phyloP scores from a whole-genome alignment of 1,284 basidiomycete genomes.

The Apiotrichum mycotoxinovorans region DNA sequence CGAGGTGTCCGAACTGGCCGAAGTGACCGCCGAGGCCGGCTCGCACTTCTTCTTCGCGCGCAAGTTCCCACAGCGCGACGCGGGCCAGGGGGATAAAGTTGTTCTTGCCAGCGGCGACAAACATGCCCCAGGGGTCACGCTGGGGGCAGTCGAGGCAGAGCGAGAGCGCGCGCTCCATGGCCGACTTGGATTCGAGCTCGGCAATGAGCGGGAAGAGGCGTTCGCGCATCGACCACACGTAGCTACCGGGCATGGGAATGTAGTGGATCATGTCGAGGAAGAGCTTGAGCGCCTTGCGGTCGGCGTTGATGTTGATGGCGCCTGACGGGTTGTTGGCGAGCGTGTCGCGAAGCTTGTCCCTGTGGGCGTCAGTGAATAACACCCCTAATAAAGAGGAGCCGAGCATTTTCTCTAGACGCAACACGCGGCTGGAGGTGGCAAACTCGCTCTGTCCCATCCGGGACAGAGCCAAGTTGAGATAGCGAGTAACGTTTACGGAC shows the following conservation, averaged over 20 bases:
- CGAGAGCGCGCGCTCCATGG: slow-evolving; percentile 16
- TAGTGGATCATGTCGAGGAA: slow-evolving; percentile 20
- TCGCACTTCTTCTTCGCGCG: not conserved
- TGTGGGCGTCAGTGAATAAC: not conserved
- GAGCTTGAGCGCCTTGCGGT: slow-evolving; percentile 17
- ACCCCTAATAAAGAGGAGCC: too few species aligned
- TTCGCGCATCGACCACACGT: slow-evolving; percentile 11
- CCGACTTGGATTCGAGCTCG: slow-evolving; percentile 4
- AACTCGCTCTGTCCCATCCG: too few species aligned
- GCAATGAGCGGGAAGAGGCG: slow-evolving; percentile 21
- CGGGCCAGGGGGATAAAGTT: slow-evolving; percentile 8
- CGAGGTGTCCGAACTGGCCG: not conserved
- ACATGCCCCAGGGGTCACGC: slow-evolving; percentile 15
- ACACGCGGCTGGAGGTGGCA: too few species aligned
- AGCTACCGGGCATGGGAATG: slow-evolving; percentile 12
- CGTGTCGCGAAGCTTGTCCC: slow-evolving; percentile 3
- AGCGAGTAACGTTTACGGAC: too few species aligned
- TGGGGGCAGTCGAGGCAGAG: slow-evolving; percentile 5
- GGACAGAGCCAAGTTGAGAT: too few species aligned
- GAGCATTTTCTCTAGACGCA: too few species aligned
- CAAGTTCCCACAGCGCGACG: slow-evolving; percentile 7
- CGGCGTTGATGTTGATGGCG: slow-evolving; percentile 10
- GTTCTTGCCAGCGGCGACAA: slow-evolving; percentile 4
- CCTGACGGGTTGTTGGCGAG: not conserved
- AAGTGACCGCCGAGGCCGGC: too few species aligned